phyloP scores from a whole-genome alignment of 306 rosid genomes.

The Neltuma alba region DNA sequence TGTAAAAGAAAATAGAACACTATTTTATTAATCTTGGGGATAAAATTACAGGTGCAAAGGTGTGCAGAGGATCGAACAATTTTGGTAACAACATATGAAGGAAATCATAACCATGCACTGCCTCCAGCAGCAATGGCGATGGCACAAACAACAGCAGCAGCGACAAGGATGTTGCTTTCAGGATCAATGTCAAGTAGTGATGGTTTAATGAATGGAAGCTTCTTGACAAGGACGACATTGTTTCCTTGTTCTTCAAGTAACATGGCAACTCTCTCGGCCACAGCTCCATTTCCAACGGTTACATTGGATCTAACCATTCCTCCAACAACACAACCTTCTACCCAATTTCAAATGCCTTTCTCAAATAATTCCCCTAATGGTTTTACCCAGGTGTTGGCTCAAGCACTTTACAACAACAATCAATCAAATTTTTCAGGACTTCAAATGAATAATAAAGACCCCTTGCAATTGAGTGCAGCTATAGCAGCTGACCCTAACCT shows the following conservation, averaged over 20 bases:
- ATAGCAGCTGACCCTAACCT: constrained; percentile 75
- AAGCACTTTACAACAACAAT: constrained; percentile 47
- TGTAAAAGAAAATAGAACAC: no score
- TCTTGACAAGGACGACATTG: constrained; percentile 56
- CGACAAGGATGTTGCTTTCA: constrained; percentile 74
- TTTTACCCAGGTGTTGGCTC: constrained; percentile 53
- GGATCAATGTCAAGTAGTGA: constrained; percentile 83
- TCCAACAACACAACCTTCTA: constrained; percentile 40
- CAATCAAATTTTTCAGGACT: constrained; percentile 74
- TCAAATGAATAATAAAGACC: constrained; percentile 50
- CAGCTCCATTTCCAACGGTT: constrained; percentile 90
- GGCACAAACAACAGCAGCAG: constrained; percentile 84
- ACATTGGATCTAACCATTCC: constrained; percentile 81
- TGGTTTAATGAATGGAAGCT: constrained; percentile 58
- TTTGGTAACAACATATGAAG: constrained; percentile 83
- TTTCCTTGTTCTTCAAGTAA: constrained; percentile 72
- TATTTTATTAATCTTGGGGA: no score
- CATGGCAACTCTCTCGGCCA: constrained; percentile 86
- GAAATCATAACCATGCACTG: constrained; percentile 81
- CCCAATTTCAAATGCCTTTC: constrained; percentile 56
- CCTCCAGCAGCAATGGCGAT: constrained; percentile 83
- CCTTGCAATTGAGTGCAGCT: constrained; percentile 54
- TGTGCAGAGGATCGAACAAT: constrained; percentile 79
- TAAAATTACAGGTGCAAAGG: constrained; percentile 76
- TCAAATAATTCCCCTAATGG: neutral